phyloP scores from a whole-genome alignment of 2,329 filamentous ascomycete species.

The Lasiodiplodia sp. region DNA sequence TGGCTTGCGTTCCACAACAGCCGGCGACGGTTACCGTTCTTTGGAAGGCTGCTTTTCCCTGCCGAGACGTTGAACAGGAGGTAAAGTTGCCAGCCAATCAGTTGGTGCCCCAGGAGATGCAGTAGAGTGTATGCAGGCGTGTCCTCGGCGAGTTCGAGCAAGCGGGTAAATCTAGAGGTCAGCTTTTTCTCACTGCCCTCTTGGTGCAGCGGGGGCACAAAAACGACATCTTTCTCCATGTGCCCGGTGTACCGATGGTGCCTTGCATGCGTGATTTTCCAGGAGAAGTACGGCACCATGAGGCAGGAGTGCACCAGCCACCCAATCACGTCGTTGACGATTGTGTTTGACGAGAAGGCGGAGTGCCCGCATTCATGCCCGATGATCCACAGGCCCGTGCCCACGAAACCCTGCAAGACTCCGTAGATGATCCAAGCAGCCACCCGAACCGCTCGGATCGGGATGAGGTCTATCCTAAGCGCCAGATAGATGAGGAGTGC shows the following conservation, averaged over 20 bases:
- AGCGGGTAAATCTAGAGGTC: constrained; percentile 40
- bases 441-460: not conserved
- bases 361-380: constrained; percentile 76
- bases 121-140: constrained; percentile 65
- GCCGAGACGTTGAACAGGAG: constrained; percentile 62
- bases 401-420: constrained; percentile 69
- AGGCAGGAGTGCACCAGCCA: constrained; percentile 70
- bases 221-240: constrained; percentile 66
- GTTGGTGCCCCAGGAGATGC: constrained; percentile 66
- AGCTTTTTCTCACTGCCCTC: constrained; percentile 18
- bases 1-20: constrained; percentile 48
- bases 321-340: constrained; percentile 67
- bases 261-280: constrained; percentile 73
- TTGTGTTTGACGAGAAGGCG: constrained; percentile 65
- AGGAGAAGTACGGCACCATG: constrained; percentile 74
- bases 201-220: constrained; percentile 39
- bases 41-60: constrained; percentile 1
- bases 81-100: constrained; percentile 70
- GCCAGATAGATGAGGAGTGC: too few species aligned
- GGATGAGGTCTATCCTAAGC: too few species aligned
- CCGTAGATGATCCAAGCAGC: constrained; percentile 66
- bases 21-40: not conserved
- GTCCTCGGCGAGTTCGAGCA: constrained; percentile 59
- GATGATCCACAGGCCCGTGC: constrained; percentile 74
- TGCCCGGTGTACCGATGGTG: constrained; percentile 74